Evolutionary conservation across 371 early-diverging fungal species (phyloP), one percentile per base, ranked within the genome.

Genomic region (Batkoa obscura): DNA sequence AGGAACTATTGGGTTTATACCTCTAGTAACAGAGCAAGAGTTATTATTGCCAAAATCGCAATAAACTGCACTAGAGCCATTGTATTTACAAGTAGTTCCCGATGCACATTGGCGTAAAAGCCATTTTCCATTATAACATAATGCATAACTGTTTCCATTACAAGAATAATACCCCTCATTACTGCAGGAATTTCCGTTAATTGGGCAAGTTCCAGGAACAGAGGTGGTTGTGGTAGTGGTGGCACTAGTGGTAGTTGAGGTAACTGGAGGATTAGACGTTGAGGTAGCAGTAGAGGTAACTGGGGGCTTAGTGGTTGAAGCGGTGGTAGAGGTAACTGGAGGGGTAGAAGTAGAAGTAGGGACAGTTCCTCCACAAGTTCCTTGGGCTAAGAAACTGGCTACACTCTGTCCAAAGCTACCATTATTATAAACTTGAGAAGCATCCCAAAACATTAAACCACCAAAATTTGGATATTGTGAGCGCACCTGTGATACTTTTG

Each of bases 361-460:
- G 41, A 41, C 41, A 41, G 41, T 8, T 10, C 10, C 41, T 10
- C 41, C 8, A n/a, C n/a, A 10, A n/a, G 41, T n/a, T 10, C 41
- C 41, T 10, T n/a, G 10, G 8, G 8, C n/a, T 12, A 64, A 53
- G 53, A 58, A 51, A 34, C 49, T 43, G 3, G 60, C 39, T 6
- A 62, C 60, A 15, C 57, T 48, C 31, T 38, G 42, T 3, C 61
- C 63, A 9, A 63, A 37, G 6, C 63, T 13, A 17, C 47, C 61
- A 17, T 46, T 56, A 30, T 56, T 45, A 33, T 17, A 6, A 15
- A 23, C 48, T 45, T 58, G 58, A 15, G 51, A 51, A 13, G 72
- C 76, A 57, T 81, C 81, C 81, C 81, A 81, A 54, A 79, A 68
- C 81, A 81, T 81, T 0, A 78, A 33, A 6, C 45, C 47, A 36